A percentile compares a stretch with the other conserved stretches of the same genome.
phyloP scores from a whole-genome alignment of 1,139 yeast genomes.

The Candida anutae region DNA sequence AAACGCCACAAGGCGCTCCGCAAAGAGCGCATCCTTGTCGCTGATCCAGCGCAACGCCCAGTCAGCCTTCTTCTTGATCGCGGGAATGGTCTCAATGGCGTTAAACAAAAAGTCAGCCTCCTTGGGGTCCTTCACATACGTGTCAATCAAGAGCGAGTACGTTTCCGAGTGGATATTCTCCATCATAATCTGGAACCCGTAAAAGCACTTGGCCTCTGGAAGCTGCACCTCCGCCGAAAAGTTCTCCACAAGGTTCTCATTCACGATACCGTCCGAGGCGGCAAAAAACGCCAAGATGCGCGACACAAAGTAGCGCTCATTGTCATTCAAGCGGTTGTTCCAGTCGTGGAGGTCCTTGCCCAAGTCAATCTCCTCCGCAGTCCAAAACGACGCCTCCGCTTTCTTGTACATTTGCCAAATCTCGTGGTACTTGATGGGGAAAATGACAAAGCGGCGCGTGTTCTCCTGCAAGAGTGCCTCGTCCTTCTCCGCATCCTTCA shows the following conservation, averaged over 20 bases:
- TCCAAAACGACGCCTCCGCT: slow-evolving; percentile 99
- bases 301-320: slow-evolving; percentile 84
- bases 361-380: slow-evolving; percentile 97
- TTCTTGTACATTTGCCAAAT: slow-evolving; percentile 98
- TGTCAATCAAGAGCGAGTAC: slow-evolving; percentile 86
- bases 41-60: slow-evolving; percentile 97
- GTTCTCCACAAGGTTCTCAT: slow-evolving; percentile 93
- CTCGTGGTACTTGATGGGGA: slow-evolving; percentile 96
- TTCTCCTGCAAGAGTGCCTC: slow-evolving; percentile 89
- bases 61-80: slow-evolving; percentile 92
- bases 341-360: slow-evolving; percentile 88
- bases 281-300: slow-evolving; percentile 97
- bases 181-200: slow-evolving; percentile 99
- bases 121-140: slow-evolving; percentile 91
- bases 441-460: slow-evolving; percentile 82
- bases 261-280: slow-evolving; percentile 96
- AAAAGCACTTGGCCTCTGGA: slow-evolving; percentile 97
- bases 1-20: slow-evolving; percentile 93
- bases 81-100: slow-evolving; percentile 90
- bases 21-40: slow-evolving; percentile 80
- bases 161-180: slow-evolving; percentile 98
- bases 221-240: slow-evolving; percentile 95
- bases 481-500: slow-evolving; percentile 72
- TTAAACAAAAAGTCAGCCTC: slow-evolving; percentile 84
- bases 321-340: slow-evolving; percentile 76